Evolutionary conservation across 2,329 filamentous ascomycete genomes (phyloP), one percentile per base, ranked within the genome.

Genomic region (Ophiognomonia clavigignenti-juglandacearum): DNA sequence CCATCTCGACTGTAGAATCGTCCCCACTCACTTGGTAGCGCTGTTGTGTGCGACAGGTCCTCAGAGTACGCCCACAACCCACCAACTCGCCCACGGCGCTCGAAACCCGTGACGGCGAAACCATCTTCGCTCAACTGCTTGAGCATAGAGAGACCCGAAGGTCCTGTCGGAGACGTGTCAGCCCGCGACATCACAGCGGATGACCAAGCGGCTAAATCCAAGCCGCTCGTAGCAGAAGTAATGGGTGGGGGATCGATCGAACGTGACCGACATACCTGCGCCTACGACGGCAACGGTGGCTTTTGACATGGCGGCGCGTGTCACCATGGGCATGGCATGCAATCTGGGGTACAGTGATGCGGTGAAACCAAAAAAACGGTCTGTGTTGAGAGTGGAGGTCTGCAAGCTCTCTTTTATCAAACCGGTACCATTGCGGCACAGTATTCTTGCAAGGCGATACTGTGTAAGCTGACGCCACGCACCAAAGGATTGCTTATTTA

Each of bases 41-140:
- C 64, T 4, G 65, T 69, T 51, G 61, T 57, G 43, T 65, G 47
- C n/a, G 48, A 41, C 31, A 26, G 55, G n/a, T 67, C 56, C 2
- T 63, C 59, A 10, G 61, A 70, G 45, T 64, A 71, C 36, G 66
- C 61, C 70, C 70, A 74, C 1, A 74, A 54, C 0, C 71, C 70
- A 9, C 71, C 70, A 16, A 71, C 55, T 45, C 64, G 64, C 37
- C 55, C 48, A 45, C 66, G 67, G 23, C 63, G 59, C 39, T 74
- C 72, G 38, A 73, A 73, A 3, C 64, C 70, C 1, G 64, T 61
- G 5, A 64, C 69, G 9, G 71, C 55, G 43, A 72, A 74, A 8
- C 69, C 68, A 55, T 70, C 68, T 47, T 74, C 69, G 2, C 64
- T 54, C 16, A 73, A 52, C 31, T 67, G 67, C 56, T 74, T 74